phyloP scores from a whole-genome alignment of 2,329 filamentous ascomycete genomes.

The Curvularia verruculosa region DNA sequence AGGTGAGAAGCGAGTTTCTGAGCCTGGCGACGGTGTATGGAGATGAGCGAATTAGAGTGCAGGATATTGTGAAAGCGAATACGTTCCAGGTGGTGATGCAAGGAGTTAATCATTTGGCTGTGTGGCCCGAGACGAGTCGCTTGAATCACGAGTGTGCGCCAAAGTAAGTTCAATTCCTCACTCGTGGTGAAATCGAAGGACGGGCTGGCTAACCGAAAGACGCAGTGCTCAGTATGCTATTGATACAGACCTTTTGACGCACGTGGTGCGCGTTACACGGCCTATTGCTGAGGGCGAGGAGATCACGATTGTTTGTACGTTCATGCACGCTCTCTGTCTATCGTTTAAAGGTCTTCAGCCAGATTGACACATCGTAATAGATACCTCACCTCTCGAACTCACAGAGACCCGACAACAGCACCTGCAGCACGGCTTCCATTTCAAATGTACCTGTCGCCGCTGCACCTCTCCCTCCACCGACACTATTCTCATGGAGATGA shows the following conservation, averaged over 20 bases:
- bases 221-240: constrained; percentile 51
- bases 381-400: constrained; percentile 48
- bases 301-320: constrained; percentile 50
- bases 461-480: constrained; percentile 45
- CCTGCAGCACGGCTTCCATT: constrained; percentile 48
- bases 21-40: constrained; percentile 36
- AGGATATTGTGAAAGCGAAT: constrained; percentile 47
- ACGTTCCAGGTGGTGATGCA: constrained; percentile 40
- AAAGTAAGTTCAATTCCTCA: constrained; percentile 29
- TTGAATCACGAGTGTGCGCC: constrained; percentile 52
- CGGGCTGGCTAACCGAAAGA: not conserved
- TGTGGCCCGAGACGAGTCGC: constrained; percentile 50
- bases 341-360: not conserved
- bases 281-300: constrained; percentile 47
- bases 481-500: constrained; percentile 37
- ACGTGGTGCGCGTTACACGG: constrained; percentile 48
- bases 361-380: not conserved
- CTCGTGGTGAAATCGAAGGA: not conserved
- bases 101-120: constrained; percentile 39
- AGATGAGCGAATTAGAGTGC: constrained; percentile 30
- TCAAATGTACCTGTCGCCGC: constrained; percentile 49
- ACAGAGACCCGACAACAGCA: constrained; percentile 38
- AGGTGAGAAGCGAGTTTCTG: constrained; percentile 24
- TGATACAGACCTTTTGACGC: constrained; percentile 45
- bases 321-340: too few relatives aligned